Conservation (phyloP, 164 flowering plant genomes). For the Euptelea pleiosperma region DNA sequence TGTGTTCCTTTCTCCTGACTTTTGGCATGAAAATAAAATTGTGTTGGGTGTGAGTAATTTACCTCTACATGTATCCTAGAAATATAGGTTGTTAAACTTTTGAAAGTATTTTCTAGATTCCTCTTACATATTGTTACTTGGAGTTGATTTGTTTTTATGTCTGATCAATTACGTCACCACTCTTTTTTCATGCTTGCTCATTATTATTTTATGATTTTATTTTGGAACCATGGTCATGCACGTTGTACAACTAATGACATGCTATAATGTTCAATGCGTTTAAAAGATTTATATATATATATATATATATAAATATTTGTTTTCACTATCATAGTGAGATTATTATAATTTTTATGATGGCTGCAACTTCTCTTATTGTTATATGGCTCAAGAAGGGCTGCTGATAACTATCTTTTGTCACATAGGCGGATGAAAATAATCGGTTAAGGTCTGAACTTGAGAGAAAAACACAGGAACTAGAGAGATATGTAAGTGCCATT, state of each 20-base stretch:
- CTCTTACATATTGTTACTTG: no score
- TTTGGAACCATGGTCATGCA: no score
- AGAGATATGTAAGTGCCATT: conserved; percentile 51
- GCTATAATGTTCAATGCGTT: not conserved
- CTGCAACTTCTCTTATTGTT: not conserved
- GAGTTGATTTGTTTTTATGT: conserved; percentile 2
- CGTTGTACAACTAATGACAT: not conserved
- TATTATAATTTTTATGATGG: not conserved
- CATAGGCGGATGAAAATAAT: conserved; percentile 67
- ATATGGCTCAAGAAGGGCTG: not conserved
- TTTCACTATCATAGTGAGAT: no score
- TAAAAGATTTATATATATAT: no score
- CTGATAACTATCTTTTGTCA: conserved; percentile 1
- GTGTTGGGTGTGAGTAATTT: no score
- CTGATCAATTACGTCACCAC: not conserved
- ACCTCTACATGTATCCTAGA: no score
- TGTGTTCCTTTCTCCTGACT: no score
- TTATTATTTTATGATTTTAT: no score
- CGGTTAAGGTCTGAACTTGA: conserved; percentile 60
- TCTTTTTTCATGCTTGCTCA: not conserved
- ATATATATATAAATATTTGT: no score
- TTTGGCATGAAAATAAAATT: no score
- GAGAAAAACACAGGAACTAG: conserved; percentile 42
- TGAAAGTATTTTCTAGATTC: no score
- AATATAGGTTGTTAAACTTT: no score